These are phyloP conservation scores for Microdochium bolleyi DNA, from an alignment of 2,329 filamentous ascomycete species.

Conservation along the genomic window DNA sequence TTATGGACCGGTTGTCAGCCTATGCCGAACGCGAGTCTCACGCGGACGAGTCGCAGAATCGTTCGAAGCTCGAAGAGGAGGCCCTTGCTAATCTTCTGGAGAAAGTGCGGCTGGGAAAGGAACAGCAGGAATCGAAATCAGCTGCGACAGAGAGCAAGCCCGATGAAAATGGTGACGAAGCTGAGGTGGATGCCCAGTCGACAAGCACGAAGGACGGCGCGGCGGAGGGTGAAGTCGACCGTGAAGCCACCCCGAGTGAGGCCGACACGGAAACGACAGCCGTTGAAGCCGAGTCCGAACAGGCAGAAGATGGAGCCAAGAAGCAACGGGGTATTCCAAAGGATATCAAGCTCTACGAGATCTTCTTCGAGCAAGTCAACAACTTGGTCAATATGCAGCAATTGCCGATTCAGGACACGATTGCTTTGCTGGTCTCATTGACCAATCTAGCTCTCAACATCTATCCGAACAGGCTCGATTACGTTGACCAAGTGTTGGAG, in stretches of 20 bases:
- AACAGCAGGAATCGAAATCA: conserved; percentile 28
- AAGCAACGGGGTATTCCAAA: conserved; percentile 52
- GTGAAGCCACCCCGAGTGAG: conserved; percentile 28
- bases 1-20: conserved; percentile 93
- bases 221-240: conserved; percentile 13
- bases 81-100: conserved; percentile 73
- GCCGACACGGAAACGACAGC: conserved; percentile 39
- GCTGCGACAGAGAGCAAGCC: conserved; percentile 17
- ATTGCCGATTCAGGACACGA: conserved; percentile 88
- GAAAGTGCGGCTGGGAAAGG: conserved; percentile 63
- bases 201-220: conserved; percentile 21
- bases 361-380: conserved; percentile 94
- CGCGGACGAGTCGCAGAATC: conserved; percentile 60
- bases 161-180: conserved; percentile 26
- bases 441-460: conserved; percentile 92
- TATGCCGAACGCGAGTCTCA: conserved; percentile 88
- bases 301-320: conserved; percentile 17
- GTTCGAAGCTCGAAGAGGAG: conserved; percentile 74
- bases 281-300: conserved; percentile 31
- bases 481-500: conserved; percentile 86
- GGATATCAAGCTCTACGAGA: conserved; percentile 86
- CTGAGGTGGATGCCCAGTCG: conserved; percentile 22
- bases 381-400: conserved; percentile 87
- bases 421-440: conserved; percentile 87
- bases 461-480: conserved; percentile 86